These are phyloP conservation scores for Pichia sp. DNA, from an alignment of 1,139 yeast species.

Conservation along the genomic window DNA sequence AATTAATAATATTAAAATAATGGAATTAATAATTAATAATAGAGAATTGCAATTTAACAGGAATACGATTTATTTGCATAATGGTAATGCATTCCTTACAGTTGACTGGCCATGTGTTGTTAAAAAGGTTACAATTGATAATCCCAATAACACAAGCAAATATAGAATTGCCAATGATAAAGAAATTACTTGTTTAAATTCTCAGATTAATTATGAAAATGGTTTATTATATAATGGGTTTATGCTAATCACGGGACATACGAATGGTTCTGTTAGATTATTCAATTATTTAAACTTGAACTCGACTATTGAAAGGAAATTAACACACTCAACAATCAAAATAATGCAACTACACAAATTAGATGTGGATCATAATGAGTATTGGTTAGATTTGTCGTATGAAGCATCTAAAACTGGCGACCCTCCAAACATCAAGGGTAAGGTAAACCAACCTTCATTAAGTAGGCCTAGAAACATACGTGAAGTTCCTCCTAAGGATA, in stretches of 20 bases:
- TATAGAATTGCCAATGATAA: conserved; percentile 17
- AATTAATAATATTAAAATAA: conserved; percentile 3
- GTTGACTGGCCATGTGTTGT: conserved; percentile 19
- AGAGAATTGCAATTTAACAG: conserved; percentile 7
- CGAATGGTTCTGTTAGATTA: conserved; percentile 24
- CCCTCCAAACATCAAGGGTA: neutral
- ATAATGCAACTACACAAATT: conserved; percentile 17
- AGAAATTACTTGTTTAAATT: conserved; percentile 9
- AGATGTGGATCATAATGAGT: conserved; percentile 3
- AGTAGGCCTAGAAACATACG: conserved; percentile 1
- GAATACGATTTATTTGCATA: neutral
- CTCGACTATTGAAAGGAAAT: conserved; percentile 7
- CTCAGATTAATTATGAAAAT: conserved; percentile 1
- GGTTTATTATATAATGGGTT: conserved; percentile 6
- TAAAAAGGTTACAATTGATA: conserved; percentile 15
- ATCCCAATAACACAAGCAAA: conserved; percentile 5
- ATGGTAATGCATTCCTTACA: conserved; percentile 4
- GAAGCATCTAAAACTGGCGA: conserved; percentile 22
- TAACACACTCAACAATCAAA: conserved; percentile 13
- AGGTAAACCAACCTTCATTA: conserved; percentile 1
- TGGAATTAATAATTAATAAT: neutral
- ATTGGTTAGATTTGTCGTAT: conserved; percentile 26
- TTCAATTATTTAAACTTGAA: conserved; percentile 13
- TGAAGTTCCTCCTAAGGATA: neutral
- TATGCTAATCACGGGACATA: conserved; percentile 18